A percentile compares a stretch with the other conserved stretches of the same genome.
phyloP scores from a whole-genome alignment of 2,329 filamentous ascomycete species.

The Pyricularia grisea region DNA sequence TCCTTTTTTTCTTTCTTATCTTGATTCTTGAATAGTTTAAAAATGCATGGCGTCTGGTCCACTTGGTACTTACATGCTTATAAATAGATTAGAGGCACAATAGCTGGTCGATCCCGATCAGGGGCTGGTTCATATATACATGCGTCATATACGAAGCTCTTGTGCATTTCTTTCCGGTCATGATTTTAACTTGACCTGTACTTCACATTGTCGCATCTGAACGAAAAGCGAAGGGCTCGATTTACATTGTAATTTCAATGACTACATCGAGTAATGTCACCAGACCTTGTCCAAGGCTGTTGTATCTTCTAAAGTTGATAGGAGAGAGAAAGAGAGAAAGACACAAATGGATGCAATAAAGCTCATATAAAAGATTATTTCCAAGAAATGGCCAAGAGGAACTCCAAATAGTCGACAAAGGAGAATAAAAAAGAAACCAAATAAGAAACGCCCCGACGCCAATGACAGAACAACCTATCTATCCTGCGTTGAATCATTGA shows the following conservation, averaged over 20 bases:
- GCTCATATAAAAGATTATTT: neutral
- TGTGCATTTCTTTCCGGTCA: neutral
- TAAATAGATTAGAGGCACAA: neutral
- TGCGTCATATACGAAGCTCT: neutral
- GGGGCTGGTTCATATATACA: too few relatives aligned
- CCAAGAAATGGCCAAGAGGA: neutral
- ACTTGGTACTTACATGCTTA: neutral
- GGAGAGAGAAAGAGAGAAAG: neutral
- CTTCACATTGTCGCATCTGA: neutral
- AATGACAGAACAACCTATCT: too few relatives aligned
- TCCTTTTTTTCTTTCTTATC: neutral
- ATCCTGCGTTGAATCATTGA: neutral
- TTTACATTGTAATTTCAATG: neutral
- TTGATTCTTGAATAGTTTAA: neutral
- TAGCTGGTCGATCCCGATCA: neutral
- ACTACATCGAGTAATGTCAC: neutral
- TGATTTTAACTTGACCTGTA: neutral
- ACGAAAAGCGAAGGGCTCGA: neutral
- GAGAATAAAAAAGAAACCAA: neutral
- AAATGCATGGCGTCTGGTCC: neutral
- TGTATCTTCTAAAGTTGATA: neutral
- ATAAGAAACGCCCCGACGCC: neutral
- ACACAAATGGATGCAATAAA: neutral
- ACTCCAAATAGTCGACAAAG: neutral
- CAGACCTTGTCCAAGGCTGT: neutral